phyloP scores from a whole-genome alignment of 345 rosid genomes.

The Eucalyptus cloeziana region DNA sequence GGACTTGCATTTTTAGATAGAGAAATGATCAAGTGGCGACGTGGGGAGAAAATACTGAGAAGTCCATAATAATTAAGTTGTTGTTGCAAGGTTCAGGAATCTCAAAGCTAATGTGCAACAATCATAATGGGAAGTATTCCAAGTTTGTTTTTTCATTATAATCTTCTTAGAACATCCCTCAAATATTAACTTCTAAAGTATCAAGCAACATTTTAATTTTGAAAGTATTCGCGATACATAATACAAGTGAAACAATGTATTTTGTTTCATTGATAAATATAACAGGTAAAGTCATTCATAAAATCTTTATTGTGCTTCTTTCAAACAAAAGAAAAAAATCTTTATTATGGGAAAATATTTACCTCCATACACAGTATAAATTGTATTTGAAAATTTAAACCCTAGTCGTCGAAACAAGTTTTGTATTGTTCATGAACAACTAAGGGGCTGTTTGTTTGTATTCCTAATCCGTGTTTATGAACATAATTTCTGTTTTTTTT shows the following conservation, averaged over 20 bases:
- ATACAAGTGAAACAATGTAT: neutral
- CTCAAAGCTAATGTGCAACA: neutral
- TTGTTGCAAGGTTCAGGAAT: neutral
- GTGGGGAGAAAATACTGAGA: neutral
- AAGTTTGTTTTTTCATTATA: neutral
- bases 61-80: neutral
- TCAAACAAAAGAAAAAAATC: neutral
- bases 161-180: neutral
- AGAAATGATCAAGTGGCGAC: neutral
- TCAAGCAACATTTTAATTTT: neutral
- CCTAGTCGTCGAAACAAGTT: neutral
- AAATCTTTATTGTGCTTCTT: neutral
- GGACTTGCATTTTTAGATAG: neutral
- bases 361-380: neutral
- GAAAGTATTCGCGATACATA: neutral
- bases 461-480: too few species aligned
- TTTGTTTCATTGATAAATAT: too few species aligned
- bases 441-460: too few species aligned
- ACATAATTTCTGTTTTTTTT: too few species aligned
- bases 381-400: neutral
- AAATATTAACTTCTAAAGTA: neutral
- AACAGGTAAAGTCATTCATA: neutral
- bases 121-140: neutral
- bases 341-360: too few species aligned
- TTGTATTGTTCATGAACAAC: neutral